A percentile compares a stretch with the other conserved stretches of the same genome.
These are phyloP conservation scores for Penicillium tannophilum DNA, from an alignment of 495 filamentous ascomycete species.

Conservation along the genomic window DNA sequence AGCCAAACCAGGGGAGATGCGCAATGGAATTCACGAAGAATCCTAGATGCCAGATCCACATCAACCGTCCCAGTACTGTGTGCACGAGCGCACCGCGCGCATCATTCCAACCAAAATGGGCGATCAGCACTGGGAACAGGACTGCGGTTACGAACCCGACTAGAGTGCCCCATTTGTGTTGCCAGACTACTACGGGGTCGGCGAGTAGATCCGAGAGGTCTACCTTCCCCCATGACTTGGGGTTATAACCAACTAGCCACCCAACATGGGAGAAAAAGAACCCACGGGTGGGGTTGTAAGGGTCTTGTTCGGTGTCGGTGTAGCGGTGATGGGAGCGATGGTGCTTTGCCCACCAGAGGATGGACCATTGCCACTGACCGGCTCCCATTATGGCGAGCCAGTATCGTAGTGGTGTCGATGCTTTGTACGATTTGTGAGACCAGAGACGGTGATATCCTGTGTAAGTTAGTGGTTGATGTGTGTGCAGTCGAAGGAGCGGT, in stretches of 20 bases:
- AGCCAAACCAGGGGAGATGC: slow-evolving; percentile 30
- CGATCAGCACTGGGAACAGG: slow-evolving; percentile 23
- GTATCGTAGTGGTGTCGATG: slow-evolving; percentile 14
- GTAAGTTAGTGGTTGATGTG: not conserved
- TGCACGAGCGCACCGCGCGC: slow-evolving; percentile 16
- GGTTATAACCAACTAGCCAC: slow-evolving; percentile 22
- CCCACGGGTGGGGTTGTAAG: slow-evolving; percentile 22
- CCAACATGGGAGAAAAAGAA: slow-evolving; percentile 27
- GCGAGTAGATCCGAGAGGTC: slow-evolving; percentile 33
- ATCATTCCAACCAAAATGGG: slow-evolving; percentile 33
- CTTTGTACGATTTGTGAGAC: slow-evolving; percentile 26
- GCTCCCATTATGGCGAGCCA: slow-evolving; percentile 21
- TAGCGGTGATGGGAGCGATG: slow-evolving; percentile 32
- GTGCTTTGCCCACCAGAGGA: slow-evolving; percentile 21
- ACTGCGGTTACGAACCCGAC: slow-evolving; percentile 21
- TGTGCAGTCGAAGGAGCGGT: not conserved
- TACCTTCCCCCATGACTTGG: slow-evolving; percentile 7
- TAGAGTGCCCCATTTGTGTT: slow-evolving; percentile 24
- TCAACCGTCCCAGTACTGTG: not conserved
- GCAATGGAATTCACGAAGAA: slow-evolving; percentile 39
- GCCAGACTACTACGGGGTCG: slow-evolving; percentile 30
- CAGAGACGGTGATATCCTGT: slow-evolving; percentile 36
- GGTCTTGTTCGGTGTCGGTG: slow-evolving; percentile 26
- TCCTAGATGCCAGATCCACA: slow-evolving; percentile 24
- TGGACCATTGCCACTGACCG: slow-evolving; percentile 22